phyloP scores from a whole-genome alignment of 2,329 filamentous ascomycete species.

The Xylaria hypoxylon region DNA sequence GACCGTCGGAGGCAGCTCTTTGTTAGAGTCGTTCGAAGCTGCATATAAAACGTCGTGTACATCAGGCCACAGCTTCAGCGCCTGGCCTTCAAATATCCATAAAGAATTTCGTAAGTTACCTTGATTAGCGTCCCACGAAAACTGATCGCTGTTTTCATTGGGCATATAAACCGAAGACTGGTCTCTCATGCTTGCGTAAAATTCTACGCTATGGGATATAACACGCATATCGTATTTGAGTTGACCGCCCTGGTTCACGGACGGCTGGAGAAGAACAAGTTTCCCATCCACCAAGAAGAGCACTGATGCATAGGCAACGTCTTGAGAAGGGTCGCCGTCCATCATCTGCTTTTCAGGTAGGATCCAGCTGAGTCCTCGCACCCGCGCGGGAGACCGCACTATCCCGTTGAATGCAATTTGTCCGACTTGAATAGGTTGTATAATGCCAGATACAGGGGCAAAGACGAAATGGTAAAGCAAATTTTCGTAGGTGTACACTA shows the following conservation, averaged over 20 bases:
- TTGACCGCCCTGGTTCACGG: conserved; percentile 81
- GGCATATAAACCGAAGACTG: conserved; percentile 65
- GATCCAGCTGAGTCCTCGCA: conserved; percentile 95
- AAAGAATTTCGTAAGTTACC: conserved; percentile 82
- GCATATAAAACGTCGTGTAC: conserved; percentile 84
- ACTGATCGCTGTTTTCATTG: conserved; percentile 43
- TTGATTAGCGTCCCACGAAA: conserved; percentile 52
- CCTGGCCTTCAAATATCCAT: conserved; percentile 92
- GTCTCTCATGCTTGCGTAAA: conserved; percentile 92
- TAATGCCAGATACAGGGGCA: conserved; percentile 72
- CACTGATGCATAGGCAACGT: conserved; percentile 92
- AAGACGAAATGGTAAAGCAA: conserved; percentile 95
- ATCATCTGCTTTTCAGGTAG: conserved; percentile 88
- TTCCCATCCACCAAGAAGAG: conserved; percentile 98
- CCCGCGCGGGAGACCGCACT: conserved; percentile 89
- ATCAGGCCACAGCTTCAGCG: conserved; percentile 89
- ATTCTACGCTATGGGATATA: conserved; percentile 95
- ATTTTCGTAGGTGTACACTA: conserved; percentile 98
- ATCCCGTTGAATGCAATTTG: conserved; percentile 98
- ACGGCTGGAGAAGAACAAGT: conserved; percentile 89
- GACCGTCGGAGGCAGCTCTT: conserved; percentile 79
- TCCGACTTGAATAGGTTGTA: conserved; percentile 90
- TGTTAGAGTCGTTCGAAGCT: conserved; percentile 71
- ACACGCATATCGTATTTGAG: conserved; percentile 99
- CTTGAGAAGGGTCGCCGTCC: conserved; percentile 93